Evolutionary conservation across 306 rosid species (phyloP).

Genomic region (Lathyrus aphaca): DNA sequence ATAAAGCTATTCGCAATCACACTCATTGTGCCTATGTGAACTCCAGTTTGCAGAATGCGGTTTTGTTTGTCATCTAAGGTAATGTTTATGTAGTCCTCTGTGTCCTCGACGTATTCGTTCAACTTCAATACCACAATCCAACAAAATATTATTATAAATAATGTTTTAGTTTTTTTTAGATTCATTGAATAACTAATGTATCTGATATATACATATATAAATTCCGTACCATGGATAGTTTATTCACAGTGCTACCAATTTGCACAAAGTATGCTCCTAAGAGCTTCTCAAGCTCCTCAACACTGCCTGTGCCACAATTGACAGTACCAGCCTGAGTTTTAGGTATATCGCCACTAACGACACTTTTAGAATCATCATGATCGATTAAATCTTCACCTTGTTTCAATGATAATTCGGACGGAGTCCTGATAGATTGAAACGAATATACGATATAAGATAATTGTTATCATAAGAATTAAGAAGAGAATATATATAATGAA

Average conservation of each 20-base stretch:
- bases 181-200: too few species aligned
- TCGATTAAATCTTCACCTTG: slow-evolving; percentile 41
- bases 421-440: slow-evolving; percentile 45
- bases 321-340: slow-evolving; percentile 53
- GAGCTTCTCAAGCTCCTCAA: slow-evolving; percentile 86
- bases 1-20: slow-evolving; percentile 60
- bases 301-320: slow-evolving; percentile 57
- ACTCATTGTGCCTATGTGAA: slow-evolving; percentile 71
- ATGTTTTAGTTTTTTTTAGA: too few species aligned
- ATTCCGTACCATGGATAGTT: slow-evolving; percentile 41
- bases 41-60: slow-evolving; percentile 78
- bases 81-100: slow-evolving; percentile 88
- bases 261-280: slow-evolving; percentile 91
- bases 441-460: background rate
- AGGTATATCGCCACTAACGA: slow-evolving; percentile 48
- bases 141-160: too few species aligned
- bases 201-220: background rate
- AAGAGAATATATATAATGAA: background rate
- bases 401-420: slow-evolving; percentile 52
- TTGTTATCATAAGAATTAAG: background rate
- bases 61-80: slow-evolving; percentile 94
- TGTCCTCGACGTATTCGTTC: slow-evolving; percentile 82
- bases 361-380: slow-evolving; percentile 45
- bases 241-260: slow-evolving; percentile 78
- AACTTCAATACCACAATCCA: slow-evolving; percentile 44